These are phyloP conservation scores for Colletotrichum navitas DNA, from an alignment of 2,329 filamentous ascomycete species.

Conservation along the genomic window DNA sequence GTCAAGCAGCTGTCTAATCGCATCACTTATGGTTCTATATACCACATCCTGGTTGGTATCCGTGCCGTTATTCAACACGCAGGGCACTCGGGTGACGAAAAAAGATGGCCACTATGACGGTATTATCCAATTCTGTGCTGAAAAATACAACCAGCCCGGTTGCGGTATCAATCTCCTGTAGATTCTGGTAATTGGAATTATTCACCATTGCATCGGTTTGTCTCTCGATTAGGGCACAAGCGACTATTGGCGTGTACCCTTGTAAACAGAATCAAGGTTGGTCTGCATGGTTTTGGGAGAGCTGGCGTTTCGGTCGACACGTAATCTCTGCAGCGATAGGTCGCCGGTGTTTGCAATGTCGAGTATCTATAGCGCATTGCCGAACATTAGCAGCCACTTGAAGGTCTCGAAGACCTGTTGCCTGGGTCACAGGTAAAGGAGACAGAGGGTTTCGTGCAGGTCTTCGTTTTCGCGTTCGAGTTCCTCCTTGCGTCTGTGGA, in stretches of 20 bases:
- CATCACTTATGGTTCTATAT: not conserved
- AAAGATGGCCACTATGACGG: too few relatives aligned
- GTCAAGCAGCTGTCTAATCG: not conserved
- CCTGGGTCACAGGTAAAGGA: constrained; percentile 1
- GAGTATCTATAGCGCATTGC: constrained; percentile 1
- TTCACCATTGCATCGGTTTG: not conserved
- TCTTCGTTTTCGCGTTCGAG: constrained; percentile 33
- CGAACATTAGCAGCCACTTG: constrained; percentile 4
- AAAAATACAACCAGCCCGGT: not conserved
- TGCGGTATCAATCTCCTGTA: too few relatives aligned
- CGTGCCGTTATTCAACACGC: not conserved
- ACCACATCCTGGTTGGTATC: not conserved
- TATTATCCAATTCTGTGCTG: not conserved
- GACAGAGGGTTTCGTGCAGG: constrained; percentile 6
- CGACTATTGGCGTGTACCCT: not conserved
- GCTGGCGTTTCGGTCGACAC: not conserved
- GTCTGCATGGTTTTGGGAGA: not conserved
- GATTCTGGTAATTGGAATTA: not conserved
- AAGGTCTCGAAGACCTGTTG: constrained; percentile 8
- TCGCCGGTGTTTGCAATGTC: constrained; percentile 18
- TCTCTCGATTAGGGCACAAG: not conserved
- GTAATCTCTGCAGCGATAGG: constrained; percentile 11
- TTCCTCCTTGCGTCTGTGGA: constrained; percentile 19
- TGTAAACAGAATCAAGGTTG: not conserved
- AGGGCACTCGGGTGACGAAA: not conserved